Evolutionary conservation across 805 yeast genomes (phyloP), one percentile per base, ranked within the genome.

Genomic region (Saturnispora mendoncae): DNA sequence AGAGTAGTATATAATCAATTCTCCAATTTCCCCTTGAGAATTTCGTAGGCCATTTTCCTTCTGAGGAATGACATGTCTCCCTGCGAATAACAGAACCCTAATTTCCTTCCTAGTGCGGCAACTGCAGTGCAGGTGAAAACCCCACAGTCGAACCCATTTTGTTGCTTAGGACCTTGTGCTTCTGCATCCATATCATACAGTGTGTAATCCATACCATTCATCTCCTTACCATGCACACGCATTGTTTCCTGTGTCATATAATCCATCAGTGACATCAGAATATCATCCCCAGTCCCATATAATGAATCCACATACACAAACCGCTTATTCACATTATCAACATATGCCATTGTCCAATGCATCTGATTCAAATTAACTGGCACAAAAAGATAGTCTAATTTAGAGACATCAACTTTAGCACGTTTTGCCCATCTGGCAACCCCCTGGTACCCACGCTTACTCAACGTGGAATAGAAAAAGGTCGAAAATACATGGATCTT

Each of bases 71-170:
- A 66, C 77, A 90, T 87, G 54, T 86, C 94, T 6, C 64, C 60
- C 51, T 82, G 88, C 6, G 74, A 56, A 51, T 77, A 90, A 3
- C 60, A 54, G 30, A 84, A 60, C 0, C 68, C 68, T 20, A 58
- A 57, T 4, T 67, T 72, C 27, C 74, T 62, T 0, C 88, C 62
- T 32, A 85, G 51, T 35, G 71, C 78, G 36, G 76, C 72, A 1
- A 84, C 84, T 36, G 78, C 80, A 42, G 87, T 75, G 58, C 97
- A 82, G 2, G 94, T 74, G 55, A 88, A 92, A 2, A 90, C 94
- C 6, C 98, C 98, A 65, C 98, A 92, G 60, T 92, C 98, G 50
- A 58, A 84, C 0, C 97, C 97, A 55, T 92, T 92, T 21, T 69
- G 66, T 57, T 92, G 98, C 50, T 80, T 84, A 1, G 98, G 97